Evolutionary conservation across 345 rosid genomes (phyloP).

Genomic region (Citrus cavaleriei): DNA sequence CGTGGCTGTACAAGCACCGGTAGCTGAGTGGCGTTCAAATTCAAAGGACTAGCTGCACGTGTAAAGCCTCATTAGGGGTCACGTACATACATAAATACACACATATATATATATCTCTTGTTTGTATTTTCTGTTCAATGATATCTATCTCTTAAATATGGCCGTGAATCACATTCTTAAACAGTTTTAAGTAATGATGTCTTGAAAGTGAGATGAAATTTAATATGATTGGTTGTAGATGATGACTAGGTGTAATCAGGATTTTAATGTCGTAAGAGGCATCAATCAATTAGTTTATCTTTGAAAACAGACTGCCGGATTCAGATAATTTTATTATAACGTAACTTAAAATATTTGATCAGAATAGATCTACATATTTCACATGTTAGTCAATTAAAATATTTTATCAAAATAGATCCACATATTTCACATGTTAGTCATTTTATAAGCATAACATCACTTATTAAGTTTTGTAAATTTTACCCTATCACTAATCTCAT

Average conservation of each 20-base stretch:
- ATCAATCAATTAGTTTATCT: too few species aligned
- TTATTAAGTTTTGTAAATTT: too few species aligned
- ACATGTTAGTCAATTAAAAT: too few species aligned
- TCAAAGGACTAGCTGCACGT: conserved; percentile 1
- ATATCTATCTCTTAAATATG: background rate
- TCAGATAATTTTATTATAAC: too few species aligned
- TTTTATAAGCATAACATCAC: too few species aligned
- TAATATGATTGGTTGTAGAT: background rate
- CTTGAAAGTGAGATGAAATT: background rate
- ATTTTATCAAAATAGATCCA: too few species aligned
- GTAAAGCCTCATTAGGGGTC: background rate
- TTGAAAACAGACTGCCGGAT: rapidly evolving
- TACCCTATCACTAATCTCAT: too few species aligned
- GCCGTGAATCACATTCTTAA: background rate
- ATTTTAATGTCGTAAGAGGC: too few species aligned
- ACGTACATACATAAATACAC: background rate
- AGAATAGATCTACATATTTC: too few species aligned
- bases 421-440: too few species aligned
- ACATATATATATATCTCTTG: background rate
- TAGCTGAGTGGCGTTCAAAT: background rate
- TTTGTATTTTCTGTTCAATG: background rate
- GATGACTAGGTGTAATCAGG: background rate
- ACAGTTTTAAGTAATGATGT: background rate
- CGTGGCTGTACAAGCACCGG: background rate
- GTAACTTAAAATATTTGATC: too few species aligned